phyloP scores from a whole-genome alignment of 345 rosid genomes.

The Litchi chinensis region DNA sequence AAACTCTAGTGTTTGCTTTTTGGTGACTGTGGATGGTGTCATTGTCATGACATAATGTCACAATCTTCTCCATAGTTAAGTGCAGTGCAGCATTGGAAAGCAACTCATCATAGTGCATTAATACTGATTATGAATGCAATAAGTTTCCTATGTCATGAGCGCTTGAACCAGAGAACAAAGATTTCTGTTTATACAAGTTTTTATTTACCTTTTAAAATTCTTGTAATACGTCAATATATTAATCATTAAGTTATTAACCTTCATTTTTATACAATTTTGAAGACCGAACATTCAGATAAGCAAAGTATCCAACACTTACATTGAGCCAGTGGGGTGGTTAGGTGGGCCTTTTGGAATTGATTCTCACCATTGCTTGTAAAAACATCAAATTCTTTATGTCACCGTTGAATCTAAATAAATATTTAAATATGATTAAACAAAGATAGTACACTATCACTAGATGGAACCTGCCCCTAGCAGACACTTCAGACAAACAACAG shows the following conservation, averaged over 20 bases:
- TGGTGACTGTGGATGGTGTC: neutral
- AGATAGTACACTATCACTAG: neutral
- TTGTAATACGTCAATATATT: no score
- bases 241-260: neutral
- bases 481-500: neutral
- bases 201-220: no score
- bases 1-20: neutral
- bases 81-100: no score
- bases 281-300: neutral
- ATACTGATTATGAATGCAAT: neutral
- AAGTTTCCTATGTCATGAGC: no score
- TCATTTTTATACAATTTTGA: neutral
- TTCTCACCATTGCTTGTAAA: neutral
- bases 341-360: neutral
- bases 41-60: neutral
- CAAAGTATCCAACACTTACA: no score
- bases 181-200: neutral
- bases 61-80: neutral
- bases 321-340: neutral
- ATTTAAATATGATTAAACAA: neutral
- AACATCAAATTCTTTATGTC: neutral
- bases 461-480: slow-evolving; percentile 1
- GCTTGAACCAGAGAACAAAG: no score
- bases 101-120: neutral
- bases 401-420: neutral